A percentile compares a stretch with the other conserved stretches of the same genome.
Evolutionary conservation across 2,329 filamentous ascomycete species (phyloP).

Genomic region (Colletotrichum sidae): DNA sequence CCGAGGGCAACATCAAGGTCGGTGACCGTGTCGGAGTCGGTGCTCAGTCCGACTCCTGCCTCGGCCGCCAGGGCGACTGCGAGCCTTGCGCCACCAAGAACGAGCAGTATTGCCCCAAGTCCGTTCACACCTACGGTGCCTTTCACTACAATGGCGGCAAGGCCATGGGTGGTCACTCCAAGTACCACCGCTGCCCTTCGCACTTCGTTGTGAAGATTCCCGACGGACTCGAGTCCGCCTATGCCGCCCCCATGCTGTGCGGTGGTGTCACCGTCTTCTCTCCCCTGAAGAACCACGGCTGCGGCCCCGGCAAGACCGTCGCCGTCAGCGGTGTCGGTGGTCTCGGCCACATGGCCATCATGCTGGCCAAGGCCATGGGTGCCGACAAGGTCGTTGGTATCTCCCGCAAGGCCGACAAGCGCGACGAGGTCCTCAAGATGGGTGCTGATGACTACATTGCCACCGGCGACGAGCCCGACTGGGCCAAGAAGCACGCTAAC

Average conservation of each 20-base stretch:
- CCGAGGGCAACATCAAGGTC: slow-evolving; percentile 57
- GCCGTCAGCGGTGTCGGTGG: slow-evolving; percentile 77
- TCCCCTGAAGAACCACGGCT: slow-evolving; percentile 71
- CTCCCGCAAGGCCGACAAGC: slow-evolving; percentile 64
- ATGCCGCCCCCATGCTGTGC: slow-evolving; percentile 74
- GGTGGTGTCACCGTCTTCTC: slow-evolving; percentile 76
- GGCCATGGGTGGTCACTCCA: slow-evolving; percentile 51
- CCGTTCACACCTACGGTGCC: slow-evolving; percentile 59
- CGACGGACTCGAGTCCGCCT: slow-evolving; percentile 52
- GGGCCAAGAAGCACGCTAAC: slow-evolving; percentile 62
- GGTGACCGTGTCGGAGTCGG: slow-evolving; percentile 71
- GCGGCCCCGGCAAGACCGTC: slow-evolving; percentile 74
- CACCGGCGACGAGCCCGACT: slow-evolving; percentile 62
- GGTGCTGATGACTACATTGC: slow-evolving; percentile 65
- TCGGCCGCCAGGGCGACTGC: slow-evolving; percentile 47
- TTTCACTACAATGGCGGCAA: slow-evolving; percentile 50
- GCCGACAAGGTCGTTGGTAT: slow-evolving; percentile 72
- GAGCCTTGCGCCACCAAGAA: slow-evolving; percentile 53
- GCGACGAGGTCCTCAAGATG: slow-evolving; percentile 65
- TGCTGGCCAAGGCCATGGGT: slow-evolving; percentile 75
- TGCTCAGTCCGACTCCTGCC: slow-evolving; percentile 67
- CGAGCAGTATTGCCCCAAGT: slow-evolving; percentile 52
- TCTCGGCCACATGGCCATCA: slow-evolving; percentile 75
- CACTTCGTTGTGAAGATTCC: slow-evolving; percentile 64
- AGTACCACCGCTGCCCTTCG: slow-evolving; percentile 48